Evolutionary conservation across 257 asterid genomes (phyloP), one percentile per base, ranked within the genome.

Genomic region (Handroanthus guayacan): DNA sequence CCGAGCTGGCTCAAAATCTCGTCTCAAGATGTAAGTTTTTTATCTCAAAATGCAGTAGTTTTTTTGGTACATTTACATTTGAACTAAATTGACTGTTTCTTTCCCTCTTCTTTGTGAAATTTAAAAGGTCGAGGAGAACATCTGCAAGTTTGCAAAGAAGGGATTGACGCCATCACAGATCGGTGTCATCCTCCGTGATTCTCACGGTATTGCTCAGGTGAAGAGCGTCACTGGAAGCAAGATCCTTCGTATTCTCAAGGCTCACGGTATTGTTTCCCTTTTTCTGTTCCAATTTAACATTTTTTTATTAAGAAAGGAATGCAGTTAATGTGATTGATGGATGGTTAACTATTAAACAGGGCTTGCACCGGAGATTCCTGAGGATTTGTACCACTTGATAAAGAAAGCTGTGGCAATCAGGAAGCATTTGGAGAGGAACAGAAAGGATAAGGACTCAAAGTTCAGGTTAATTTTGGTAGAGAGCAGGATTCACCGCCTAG

Each of bases 401-500:
- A 92, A 92, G 92, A 92, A 89, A 81, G 97, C 96, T 0, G 97
- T 92, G 7, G 97, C 97, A 2, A 89, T 92, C 62, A 79, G 97
- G 84, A 92, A 92, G 87, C 97, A 92, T 78, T 80, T 92, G 87
- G 97, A 92, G 83, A 89, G 97, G 84, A 92, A 90, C 84, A 87
- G 94, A 89, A 92, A 92, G 91, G 97, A 92, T 44, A 90, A 92
- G 78, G 97, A 92, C 72, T 92, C 97, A 14, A 92, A 92, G 72
- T 92, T 92, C 82, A 79, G 97, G 78, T 78, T 90, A 88, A 92
- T 92, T 86, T 87, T 90, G 64, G 97, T 92, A 25, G 97, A 92
- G 87, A 92, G 97, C 86, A 92, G 97, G 88, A 90, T 92, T 77
- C 97, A 92, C 79, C 95, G 97, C 45, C 95, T 92, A 18, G 97